Base-by-base conservation (phyloP, 345 rosid genomes). In the Euclidium syriacum region DNA sequence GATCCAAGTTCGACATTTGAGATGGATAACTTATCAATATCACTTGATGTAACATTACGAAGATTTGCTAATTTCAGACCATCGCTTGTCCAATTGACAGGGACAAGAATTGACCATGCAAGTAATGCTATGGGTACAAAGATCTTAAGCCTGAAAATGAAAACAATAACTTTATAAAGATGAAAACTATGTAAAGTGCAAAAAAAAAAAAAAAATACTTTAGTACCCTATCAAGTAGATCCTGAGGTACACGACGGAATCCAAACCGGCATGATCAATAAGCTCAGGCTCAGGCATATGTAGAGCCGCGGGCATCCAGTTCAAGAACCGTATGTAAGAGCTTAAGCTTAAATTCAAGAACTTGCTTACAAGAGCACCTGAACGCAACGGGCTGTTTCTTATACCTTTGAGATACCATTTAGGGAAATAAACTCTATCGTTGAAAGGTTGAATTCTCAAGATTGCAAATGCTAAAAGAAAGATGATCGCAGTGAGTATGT, bases 331-430 rank as follows among this genome's bases (percentile, higher is more conserved):
- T 23, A 87, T 20, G 68, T 94, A 94, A 0, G 97, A 77, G 46
- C 85, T 67, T 23, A 71, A 83, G 65, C 90, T 80, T 52, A 94
- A 51, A 54, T 90, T 94, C 58, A 94, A 88, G 78, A 94, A 83
- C 77, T 81, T 86, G 50, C 69, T 64, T 7, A 79, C 81, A 48
- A 81, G 77, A 10, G 89, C 75, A 25, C 96, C 91, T 0, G 80
- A 71, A 40, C 44, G 80, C 3, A 84, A 51, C 1, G 97, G 96
- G 53, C 90, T 84, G 75, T 49, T 80, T 44, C 98, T 76, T 55
- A 85, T 78, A 46, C 97, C 90, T 78, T 81, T 87, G 6, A 94
- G 90, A 71, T 94, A 94, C 99, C 99, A 94, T 75, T 94, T 94
- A 1, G 99, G 86, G 42, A 94, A 94, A 66, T 94, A 94, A 40